phyloP scores from a whole-genome alignment of 2,329 filamentous ascomycete genomes.

The Cordyceps fumosorosea region DNA sequence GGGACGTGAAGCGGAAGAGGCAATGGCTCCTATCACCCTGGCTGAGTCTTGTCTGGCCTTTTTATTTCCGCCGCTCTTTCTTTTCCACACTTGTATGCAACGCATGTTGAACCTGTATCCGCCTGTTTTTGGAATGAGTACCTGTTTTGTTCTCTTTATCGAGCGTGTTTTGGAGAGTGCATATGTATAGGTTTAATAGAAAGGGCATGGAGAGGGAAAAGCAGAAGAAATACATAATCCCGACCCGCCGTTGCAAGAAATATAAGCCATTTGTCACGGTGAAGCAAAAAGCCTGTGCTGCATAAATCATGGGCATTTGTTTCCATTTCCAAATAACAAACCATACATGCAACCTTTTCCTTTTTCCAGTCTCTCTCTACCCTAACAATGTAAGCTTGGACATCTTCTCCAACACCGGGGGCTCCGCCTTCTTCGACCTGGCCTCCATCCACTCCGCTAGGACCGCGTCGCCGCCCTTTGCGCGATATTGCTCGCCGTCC shows the following conservation, averaged over 20 bases:
- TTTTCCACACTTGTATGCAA: neutral
- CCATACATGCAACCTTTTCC: neutral
- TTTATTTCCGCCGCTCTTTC: neutral
- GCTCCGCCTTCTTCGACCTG: conserved; percentile 37
- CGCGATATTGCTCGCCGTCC: conserved; percentile 24
- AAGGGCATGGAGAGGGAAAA: neutral
- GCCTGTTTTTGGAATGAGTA: neutral
- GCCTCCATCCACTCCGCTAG: conserved; percentile 44
- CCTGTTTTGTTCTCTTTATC: neutral
- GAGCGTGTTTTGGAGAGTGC: neutral
- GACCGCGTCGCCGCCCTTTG: conserved; percentile 46
- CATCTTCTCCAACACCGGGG: conserved; percentile 43
- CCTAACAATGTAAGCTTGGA: conserved; percentile 46
- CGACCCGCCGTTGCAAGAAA: too few species aligned
- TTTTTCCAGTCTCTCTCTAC: conserved; percentile 22
- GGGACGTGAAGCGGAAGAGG: neutral
- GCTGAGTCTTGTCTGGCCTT: neutral
- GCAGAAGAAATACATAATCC: neutral
- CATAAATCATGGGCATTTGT: neutral
- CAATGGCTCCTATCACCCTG: too few species aligned
- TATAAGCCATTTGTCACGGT: too few species aligned
- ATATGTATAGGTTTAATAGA: neutral
- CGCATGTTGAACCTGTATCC: too few species aligned
- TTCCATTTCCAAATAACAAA: neutral
- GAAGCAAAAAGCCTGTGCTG: neutral